Evolutionary conservation across 805 yeast species (phyloP), one percentile per base, ranked within the genome.

Genomic region (Nakazawaea populi): DNA sequence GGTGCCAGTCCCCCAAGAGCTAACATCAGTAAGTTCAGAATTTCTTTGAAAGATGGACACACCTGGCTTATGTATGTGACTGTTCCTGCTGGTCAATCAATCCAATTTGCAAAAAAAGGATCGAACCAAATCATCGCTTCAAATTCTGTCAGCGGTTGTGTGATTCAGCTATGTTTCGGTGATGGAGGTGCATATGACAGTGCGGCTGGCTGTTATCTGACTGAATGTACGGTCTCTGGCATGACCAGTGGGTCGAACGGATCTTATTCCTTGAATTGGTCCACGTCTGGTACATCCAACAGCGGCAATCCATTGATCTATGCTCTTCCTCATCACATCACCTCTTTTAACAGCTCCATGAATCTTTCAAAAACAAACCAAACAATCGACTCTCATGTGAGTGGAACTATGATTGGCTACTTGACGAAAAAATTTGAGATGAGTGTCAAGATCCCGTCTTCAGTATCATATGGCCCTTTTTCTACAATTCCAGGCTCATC

Each of bases 31-130:
- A 88, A 85, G 62, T 49, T 18, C 46, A 65, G 71, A 28, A 73
- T 77, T 4, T 67, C 70, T 6, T 71, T 89, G 49, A 74, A 75
- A 57, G 82, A 83, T 62, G 78, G 74, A 34, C 72, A 73, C 12
- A 71, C 64, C 12, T 89, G 96, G 94, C 69, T 80, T n/a, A 68
- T 88, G 36, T 89, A 85, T 58, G 81, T 80, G 9, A 72, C 76
- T 1, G 58, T 75, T 34, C 80, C 82, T 47, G 52, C 63, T 43
- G 66, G 69, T 14, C 73, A 70, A 52, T 59, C 67, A 35, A 58
- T 70, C 46, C 54, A 55, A 36, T 60, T 65, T 48, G 59, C 59
- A 5, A 53, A 59, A 37, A 50, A 54, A 29, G 58, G 63, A 47
- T 41, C 62, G 18, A 52, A 60, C 51, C 55, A 71, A 43, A 65